Evolutionary conservation across 2,329 filamentous ascomycete species (phyloP), one percentile per base, ranked within the genome.

Genomic region (Aspergillus calidoustus): DNA sequence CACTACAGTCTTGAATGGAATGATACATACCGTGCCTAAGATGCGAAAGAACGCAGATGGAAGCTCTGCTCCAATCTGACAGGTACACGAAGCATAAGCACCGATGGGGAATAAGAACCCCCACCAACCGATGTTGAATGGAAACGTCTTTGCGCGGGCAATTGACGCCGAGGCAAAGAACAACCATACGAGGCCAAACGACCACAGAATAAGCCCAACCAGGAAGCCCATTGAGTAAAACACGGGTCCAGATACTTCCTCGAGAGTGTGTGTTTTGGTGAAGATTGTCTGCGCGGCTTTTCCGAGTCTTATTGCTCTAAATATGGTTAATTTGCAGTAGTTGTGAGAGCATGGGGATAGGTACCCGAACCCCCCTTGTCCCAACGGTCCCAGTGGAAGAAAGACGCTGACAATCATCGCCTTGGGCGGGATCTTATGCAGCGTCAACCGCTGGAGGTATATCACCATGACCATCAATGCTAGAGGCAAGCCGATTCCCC

Each of bases 321-420:
- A 2, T 31, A 8, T 47, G 7, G 47, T 67, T 4, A 62, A 56
- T 8, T 31, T 44, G 17, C 4, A 46, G 5, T 7, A n/a, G n/a
- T 13, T 50, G 11, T 13, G 13, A 50, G 41, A 15, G 11, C 7
- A 30, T 38, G 31, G 53, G 47, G 13, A 51, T n/a, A 60, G 72
- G 57, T 71, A 76, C 68, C 80, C 84, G 69, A 85, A 91, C 1
- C 86, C 87, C 15, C 88, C 89, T 72, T 89, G 87, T 0, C 88
- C 88, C 1, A 91, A 75, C 0, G 89, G 88, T 0, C 89, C 88
- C 1, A 91, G 78, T 1, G 89, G 89, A 0, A 91, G 77, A 69
- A 91, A 91, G 1, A 87, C 85, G 3, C 84, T 89, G 9, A 91
- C 87, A 48, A 91, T 88, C 58, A 89, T 84, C 64, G 89, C 88